A percentile compares a stretch with the other conserved stretches of the same genome.
phyloP scores from a whole-genome alignment of 768 basidiomycete genomes.

The Collybiopsis confluens region DNA sequence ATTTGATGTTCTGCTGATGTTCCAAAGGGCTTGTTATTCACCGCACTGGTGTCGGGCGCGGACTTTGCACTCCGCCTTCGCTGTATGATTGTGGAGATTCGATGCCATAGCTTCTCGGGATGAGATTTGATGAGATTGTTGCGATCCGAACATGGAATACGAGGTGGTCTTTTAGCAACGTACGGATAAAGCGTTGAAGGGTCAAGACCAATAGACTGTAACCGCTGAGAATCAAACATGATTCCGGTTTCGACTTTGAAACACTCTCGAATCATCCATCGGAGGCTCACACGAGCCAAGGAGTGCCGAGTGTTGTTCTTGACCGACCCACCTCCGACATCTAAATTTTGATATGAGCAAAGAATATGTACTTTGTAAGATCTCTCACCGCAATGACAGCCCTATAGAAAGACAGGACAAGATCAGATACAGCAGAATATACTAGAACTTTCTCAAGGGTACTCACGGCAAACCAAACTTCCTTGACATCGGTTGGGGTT shows the following conservation, averaged over 20 bases:
- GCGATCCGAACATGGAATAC: constrained; percentile 19
- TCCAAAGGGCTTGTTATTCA: neutral
- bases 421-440: too few relatives aligned
- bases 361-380: neutral
- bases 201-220: constrained; percentile 43
- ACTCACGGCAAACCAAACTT: constrained; percentile 19
- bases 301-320: constrained; percentile 28
- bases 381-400: constrained; percentile 24
- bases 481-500: constrained; percentile 21
- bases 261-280: constrained; percentile 71
- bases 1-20: neutral
- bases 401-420: constrained; percentile 21
- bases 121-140: constrained; percentile 15
- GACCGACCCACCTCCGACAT: constrained; percentile 55
- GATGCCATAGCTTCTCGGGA: constrained; percentile 10
- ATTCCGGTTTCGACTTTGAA: constrained; percentile 55
- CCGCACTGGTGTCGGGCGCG: neutral
- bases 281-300: constrained; percentile 49
- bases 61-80: neutral
- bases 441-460: too few relatives aligned
- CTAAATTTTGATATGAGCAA: constrained; percentile 20
- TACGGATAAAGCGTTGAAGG: constrained; percentile 40
- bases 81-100: neutral
- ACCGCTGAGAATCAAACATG: constrained; percentile 44
- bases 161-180: constrained; percentile 33